Base-by-base conservation (phyloP, 768 basidiomycete species). In the Dentipellis sp. region DNA sequence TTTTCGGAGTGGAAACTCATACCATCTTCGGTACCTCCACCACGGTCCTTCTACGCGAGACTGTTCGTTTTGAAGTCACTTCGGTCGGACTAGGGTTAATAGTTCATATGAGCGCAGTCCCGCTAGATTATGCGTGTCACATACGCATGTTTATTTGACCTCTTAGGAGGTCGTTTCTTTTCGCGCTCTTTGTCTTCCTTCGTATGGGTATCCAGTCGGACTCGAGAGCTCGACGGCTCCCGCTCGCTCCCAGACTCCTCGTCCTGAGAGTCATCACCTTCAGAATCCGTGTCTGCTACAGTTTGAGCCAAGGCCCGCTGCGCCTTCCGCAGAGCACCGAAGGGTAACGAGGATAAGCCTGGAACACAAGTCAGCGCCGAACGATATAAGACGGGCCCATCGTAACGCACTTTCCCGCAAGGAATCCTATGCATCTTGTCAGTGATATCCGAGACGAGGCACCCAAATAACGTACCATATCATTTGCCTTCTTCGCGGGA, bases 81-180 rank as follows among this genome's bases (percentile, higher is more conserved):
- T 92, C 91, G 35, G 73, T 77, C 1, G 94, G 94, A 1, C 94
- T 94, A 58, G 29, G 6, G 29, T 22, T 39, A 52, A 29, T 47
- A 22, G 22, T 10, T 40, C 22, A 57, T 40, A 12, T 61, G 51
- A 50, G 23, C 40, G 21, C 19, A 35, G 10, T 40, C 7, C 12
- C 49, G 14, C n/a, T 40, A 39, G 16, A 55, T 52, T 34, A 36
- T 12, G n/a, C 29, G 4, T 21, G 46, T 23, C 12, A 78, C 91
- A 59, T 70, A 94, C 94, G 94, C 91, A 71, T 95, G 86, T 65
- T 97, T 97, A 66, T 79, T 81, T 5, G 77, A 67, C 45, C 93
- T 78, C 69, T 86, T 87, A 11, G 75, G 66, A 3, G 81, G 73
- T 56, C 77, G 73, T 38, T 69, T 75, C 55, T 75, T 75, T 4